These are phyloP conservation scores for Solanum habrochaites DNA, from an alignment of 257 asterid species.

Conservation along the genomic window DNA sequence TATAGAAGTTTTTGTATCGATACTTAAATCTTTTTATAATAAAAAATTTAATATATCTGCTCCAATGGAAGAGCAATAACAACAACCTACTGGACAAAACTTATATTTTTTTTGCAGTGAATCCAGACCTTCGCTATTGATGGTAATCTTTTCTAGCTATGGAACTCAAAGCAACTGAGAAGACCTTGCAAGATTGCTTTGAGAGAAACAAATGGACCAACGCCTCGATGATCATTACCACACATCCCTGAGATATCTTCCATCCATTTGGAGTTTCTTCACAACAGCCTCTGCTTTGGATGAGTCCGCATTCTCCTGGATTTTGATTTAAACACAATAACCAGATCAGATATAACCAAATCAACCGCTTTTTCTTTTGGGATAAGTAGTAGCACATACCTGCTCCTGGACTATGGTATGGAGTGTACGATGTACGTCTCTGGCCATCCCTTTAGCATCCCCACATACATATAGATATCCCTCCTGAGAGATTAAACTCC, in stretches of 20 bases:
- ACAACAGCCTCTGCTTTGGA: constrained; percentile 58
- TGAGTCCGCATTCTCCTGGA: constrained; percentile 46
- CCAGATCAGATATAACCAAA: not conserved
- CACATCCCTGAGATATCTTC: constrained; percentile 67
- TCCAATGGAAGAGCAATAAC: not conserved
- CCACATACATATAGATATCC: constrained; percentile 75
- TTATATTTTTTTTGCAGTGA: too few species aligned
- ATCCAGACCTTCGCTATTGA: too few species aligned
- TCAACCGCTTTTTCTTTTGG: not conserved
- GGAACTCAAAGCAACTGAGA: not conserved
- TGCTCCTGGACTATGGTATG: constrained; percentile 60
- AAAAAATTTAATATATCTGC: not conserved
- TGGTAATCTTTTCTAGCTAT: not conserved
- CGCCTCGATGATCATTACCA: constrained; percentile 26
- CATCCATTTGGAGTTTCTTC: constrained; percentile 67
- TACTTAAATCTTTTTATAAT: not conserved
- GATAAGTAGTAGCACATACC: constrained; percentile 12
- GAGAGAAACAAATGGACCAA: not conserved
- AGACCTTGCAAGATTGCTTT: not conserved
- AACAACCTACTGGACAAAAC: constrained; percentile 8
- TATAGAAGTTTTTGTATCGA: not conserved
- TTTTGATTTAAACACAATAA: not conserved
- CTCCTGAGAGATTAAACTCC: constrained; percentile 50
- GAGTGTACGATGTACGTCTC: constrained; percentile 65
- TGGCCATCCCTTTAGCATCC: constrained; percentile 85